Conservation (phyloP, 2,329 filamentous ascomycete genomes). For the Aspergillus pseudoglaucus region DNA sequence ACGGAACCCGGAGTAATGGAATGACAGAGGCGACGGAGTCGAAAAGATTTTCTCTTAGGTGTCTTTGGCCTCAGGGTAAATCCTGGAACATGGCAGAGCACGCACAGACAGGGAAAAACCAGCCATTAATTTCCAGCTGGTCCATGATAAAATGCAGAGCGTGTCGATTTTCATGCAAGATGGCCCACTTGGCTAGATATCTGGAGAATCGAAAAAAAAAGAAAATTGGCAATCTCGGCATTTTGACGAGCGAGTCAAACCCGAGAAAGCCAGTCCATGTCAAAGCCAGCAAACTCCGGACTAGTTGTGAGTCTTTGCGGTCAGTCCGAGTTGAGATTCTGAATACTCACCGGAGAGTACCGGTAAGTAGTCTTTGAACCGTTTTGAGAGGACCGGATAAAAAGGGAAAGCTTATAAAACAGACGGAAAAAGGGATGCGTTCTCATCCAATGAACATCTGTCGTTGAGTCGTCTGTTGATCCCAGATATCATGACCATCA, state of each 20-base stretch:
- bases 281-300: background rate
- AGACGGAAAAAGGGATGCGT: background rate
- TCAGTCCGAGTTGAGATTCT: background rate
- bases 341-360: background rate
- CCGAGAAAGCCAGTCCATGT: background rate
- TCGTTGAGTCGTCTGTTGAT: background rate
- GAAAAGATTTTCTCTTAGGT: too few relatives aligned
- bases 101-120: background rate
- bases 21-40: too few relatives aligned
- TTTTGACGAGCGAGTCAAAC: background rate
- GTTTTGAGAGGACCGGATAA: background rate
- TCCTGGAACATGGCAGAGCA: too few relatives aligned
- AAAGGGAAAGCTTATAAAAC: background rate
- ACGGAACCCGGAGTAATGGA: too few relatives aligned
- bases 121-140: background rate
- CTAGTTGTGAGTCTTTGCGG: background rate
- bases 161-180: background rate
- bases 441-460: background rate
- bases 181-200: background rate
- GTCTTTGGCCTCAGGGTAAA: too few relatives aligned
- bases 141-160: background rate
- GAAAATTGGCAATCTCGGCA: background rate
- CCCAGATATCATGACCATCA: background rate
- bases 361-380: background rate
- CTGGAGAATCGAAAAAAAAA: too few relatives aligned